phyloP scores from a whole-genome alignment of 306 rosid species.

The Lathyrus sativus region DNA sequence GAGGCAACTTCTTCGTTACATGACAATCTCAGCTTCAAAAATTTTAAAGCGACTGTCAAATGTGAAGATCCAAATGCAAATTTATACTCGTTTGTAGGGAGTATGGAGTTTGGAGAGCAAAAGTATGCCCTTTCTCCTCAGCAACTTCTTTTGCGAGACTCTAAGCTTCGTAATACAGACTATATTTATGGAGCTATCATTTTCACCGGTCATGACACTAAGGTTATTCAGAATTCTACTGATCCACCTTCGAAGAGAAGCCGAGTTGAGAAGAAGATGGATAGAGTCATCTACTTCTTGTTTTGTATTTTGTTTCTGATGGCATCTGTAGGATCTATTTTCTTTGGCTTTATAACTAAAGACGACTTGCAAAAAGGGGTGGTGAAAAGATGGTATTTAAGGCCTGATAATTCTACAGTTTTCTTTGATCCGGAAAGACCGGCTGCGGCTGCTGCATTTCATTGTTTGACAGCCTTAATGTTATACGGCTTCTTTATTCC shows the following conservation, averaged over 20 bases:
- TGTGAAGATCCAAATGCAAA: constrained; percentile 96
- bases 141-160: constrained; percentile 92
- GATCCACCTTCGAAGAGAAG: constrained; percentile 94
- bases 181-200: constrained; percentile 78
- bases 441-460: constrained; percentile 66
- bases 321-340: constrained; percentile 79
- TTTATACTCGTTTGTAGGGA: constrained; percentile 82
- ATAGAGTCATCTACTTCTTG: constrained; percentile 77
- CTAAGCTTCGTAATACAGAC: constrained; percentile 93
- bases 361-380: constrained; percentile 67
- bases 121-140: constrained; percentile 73
- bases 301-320: constrained; percentile 67
- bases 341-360: constrained; percentile 72
- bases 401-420: constrained; percentile 73
- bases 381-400: constrained; percentile 87
- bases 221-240: constrained; percentile 91
- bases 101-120: constrained; percentile 63
- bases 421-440: constrained; percentile 79
- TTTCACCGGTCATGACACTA: constrained; percentile 88
- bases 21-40: constrained; percentile 51
- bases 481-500: constrained; percentile 73
- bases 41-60: constrained; percentile 68
- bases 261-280: constrained; percentile 90
- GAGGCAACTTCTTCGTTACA: constrained; percentile 68
- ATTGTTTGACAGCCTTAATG: constrained; percentile 86